Evolutionary conservation across 768 basidiomycete genomes (phyloP).

Genomic region (Sistotremastrum niveocremeum): DNA sequence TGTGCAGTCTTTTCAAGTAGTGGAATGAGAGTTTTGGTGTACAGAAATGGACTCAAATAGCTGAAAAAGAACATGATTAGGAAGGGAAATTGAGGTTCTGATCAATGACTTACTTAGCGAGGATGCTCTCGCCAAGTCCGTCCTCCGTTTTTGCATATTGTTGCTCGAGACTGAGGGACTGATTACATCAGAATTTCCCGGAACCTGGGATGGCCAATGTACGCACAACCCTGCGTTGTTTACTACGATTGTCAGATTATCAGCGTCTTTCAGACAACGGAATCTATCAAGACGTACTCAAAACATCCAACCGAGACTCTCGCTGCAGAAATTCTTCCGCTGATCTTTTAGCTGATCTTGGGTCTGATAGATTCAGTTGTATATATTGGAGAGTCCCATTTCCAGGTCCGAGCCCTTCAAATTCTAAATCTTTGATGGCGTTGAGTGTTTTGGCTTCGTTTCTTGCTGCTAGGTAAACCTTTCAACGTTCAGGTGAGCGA

Average conservation of each 20-base stretch:
- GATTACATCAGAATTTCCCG: background rate
- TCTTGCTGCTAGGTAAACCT: constrained; percentile 24
- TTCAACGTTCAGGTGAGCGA: constrained; percentile 27
- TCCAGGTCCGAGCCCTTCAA: constrained; percentile 17
- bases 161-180: constrained; percentile 5
- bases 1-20: constrained; percentile 16
- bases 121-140: constrained; percentile 25
- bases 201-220: background rate
- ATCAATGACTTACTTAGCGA: constrained; percentile 29
- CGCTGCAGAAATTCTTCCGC: constrained; percentile 23
- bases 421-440: constrained; percentile 21
- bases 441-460: constrained; percentile 17
- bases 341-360: constrained; percentile 19
- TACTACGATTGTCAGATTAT: constrained; percentile 19
- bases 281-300: constrained; percentile 17
- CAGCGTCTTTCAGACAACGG: too few species aligned
- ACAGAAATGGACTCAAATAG: constrained; percentile 16
- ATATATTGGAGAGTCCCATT: constrained; percentile 23
- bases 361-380: constrained; percentile 26
- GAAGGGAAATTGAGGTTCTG: constrained; percentile 5
- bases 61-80: constrained; percentile 6
- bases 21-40: constrained; percentile 18
- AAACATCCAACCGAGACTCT: constrained; percentile 29
- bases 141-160: too few species aligned
- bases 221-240: constrained; percentile 43